These are phyloP conservation scores for Wickerhamia fluorescens DNA, from an alignment of 805 yeast genomes.

Conservation along the genomic window DNA sequence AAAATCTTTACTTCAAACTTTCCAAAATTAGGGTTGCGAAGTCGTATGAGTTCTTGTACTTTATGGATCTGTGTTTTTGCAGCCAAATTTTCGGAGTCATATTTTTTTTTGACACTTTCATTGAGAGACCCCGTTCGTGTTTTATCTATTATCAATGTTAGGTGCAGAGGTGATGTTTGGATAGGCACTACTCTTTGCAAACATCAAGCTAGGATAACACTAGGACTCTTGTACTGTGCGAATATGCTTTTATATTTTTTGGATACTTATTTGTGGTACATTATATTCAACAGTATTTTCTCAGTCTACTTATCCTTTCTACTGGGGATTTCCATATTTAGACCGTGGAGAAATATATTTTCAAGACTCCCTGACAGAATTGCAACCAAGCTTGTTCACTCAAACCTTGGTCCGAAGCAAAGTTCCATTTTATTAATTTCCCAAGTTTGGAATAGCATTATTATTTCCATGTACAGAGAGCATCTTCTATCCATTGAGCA, in stretches of 20 bases:
- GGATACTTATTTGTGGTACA: constrained; percentile 36
- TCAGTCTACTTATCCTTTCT: constrained; percentile 26
- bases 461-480: constrained; percentile 24
- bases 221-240: constrained; percentile 18
- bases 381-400: constrained; percentile 17
- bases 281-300: constrained; percentile 28
- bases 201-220: constrained; percentile 20
- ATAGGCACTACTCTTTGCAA: constrained; percentile 18
- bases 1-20: constrained; percentile 16
- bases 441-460: constrained; percentile 14
- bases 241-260: constrained; percentile 29
- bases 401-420: constrained; percentile 6
- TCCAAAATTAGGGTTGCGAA: constrained; percentile 16
- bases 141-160: constrained; percentile 18
- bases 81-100: constrained; percentile 30
- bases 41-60: constrained; percentile 16
- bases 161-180: constrained; percentile 22
- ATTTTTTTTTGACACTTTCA: constrained; percentile 29
- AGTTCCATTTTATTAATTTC: constrained; percentile 6
- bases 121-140: constrained; percentile 27
- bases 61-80: constrained; percentile 26
- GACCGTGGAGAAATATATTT: constrained; percentile 33
- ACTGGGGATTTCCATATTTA: constrained; percentile 26
- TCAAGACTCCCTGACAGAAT: constrained; percentile 30
- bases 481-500: constrained; percentile 34